Base-by-base conservation (phyloP, 169 alveolate genomes). In the Plasmodium gaboni region DNA sequence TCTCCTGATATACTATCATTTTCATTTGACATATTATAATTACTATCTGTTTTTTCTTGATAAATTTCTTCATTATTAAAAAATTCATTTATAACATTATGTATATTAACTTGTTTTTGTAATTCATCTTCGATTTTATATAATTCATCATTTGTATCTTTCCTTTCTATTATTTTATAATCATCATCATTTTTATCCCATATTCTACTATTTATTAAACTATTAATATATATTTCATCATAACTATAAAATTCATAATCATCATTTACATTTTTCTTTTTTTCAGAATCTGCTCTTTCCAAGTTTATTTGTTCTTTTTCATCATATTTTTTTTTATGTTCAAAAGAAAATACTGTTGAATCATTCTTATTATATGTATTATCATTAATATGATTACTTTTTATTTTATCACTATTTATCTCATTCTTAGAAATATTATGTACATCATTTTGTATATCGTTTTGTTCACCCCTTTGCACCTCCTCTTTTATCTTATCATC, bases 81-180 rank as follows among this genome's bases (percentile, higher is more conserved):
- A 51, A 78, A 78, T 50, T 28, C 32, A 13, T 65, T 46, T 51
- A 78, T 78, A 55, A 78, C 67, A 3, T 74, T 51, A 51, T 78
- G 26, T 50, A 76, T 78, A 38, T 51, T 50, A 19, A n/a, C 46
- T 64, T 48, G 22, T 19, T 69, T 74, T 5, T 22, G 32, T 28
- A 2, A 28, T 17, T 44, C 44, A 24, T 44, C 26, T 13, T 17
- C 8, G 5, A 12, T 22, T 12, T 13, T 13, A 55, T 15, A 15
- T 55, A 55, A 12, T 0, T 9, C 13, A 38, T 38, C 65, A 2
- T 53, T 46, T 44, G 59, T 17, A 19, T 69, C 32, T 17, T 17
- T 53, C 51, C 15, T 26, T 53, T 65, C 44, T 13, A 5, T 5
- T 17, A 19, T 61, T 19, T 17, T 24, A 15, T 7, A 26, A 44